phyloP scores from a whole-genome alignment of 768 basidiomycete genomes.

The Amanita subjunquillea region DNA sequence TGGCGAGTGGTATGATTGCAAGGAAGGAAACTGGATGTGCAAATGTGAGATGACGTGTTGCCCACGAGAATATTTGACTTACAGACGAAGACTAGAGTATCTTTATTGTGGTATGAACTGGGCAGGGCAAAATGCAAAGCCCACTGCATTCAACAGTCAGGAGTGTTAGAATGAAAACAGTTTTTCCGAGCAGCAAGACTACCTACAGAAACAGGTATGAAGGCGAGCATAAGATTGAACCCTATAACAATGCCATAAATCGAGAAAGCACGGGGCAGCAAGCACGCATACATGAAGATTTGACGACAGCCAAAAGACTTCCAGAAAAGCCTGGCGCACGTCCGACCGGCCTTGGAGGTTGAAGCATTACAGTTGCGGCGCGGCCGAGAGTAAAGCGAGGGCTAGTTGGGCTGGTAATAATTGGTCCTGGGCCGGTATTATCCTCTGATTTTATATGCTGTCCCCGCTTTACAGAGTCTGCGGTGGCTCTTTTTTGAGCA shows the following conservation, averaged over 20 bases:
- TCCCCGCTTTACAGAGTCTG: neutral
- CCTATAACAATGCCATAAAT: constrained; percentile 23
- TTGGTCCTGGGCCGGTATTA: neutral
- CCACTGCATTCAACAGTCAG: constrained; percentile 39
- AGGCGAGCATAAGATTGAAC: constrained; percentile 39
- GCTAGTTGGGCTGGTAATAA: neutral
- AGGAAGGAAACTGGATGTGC: constrained; percentile 52
- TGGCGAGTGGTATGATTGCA: constrained; percentile 79
- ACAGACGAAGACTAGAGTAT: constrained; percentile 71
- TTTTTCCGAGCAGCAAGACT: neutral
- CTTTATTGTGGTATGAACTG: constrained; percentile 18
- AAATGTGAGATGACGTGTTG: neutral
- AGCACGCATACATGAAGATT: constrained; percentile 3
- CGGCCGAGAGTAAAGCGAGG: neutral
- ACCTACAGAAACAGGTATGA: constrained; percentile 1
- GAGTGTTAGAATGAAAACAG: too few relatives aligned
- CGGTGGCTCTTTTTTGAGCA: neutral
- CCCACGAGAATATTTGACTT: constrained; percentile 17
- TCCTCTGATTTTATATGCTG: neutral
- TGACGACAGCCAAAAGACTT: neutral
- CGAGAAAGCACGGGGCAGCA: neutral
- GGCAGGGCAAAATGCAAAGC: constrained; percentile 53
- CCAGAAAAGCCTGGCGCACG: neutral
- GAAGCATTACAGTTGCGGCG: neutral
- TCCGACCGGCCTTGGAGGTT: neutral